Conservation (phyloP, 495 filamentous ascomycete species). For the Tuber melanosporum region DNA sequence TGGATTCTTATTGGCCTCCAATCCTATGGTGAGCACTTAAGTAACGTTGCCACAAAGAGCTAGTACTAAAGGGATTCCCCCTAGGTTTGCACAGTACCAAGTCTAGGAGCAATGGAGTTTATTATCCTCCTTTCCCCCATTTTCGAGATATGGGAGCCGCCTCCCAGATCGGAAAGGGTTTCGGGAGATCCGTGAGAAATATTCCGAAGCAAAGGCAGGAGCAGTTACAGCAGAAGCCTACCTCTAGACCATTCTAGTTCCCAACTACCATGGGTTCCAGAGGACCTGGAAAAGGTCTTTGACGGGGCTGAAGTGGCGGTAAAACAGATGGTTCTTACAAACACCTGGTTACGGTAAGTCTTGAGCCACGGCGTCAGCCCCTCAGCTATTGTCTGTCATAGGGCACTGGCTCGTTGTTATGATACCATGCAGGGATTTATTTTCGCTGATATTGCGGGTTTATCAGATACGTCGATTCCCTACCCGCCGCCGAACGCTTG, state of each 20-base stretch:
- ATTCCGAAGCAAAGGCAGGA: neutral
- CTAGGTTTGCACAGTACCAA: conserved; percentile 46
- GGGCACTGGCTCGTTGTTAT: neutral
- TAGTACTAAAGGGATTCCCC: neutral
- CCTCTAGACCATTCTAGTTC: conserved; percentile 1
- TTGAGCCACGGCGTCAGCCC: neutral
- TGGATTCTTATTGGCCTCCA: conserved; percentile 39
- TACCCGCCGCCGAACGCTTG: conserved; percentile 23
- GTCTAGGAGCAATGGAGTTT: conserved; percentile 50
- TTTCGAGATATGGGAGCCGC: conserved; percentile 46
- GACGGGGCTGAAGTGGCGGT: conserved; percentile 34
- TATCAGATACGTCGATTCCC: conserved; percentile 29
- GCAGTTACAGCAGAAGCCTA: neutral
- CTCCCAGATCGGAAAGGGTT: conserved; percentile 18
- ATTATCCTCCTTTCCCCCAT: conserved; percentile 53
- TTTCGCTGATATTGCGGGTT: neutral
- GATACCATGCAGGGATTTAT: neutral
- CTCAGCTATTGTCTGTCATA: neutral
- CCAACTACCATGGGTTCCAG: neutral
- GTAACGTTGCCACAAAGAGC: neutral
- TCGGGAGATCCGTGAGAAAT: conserved; percentile 11
- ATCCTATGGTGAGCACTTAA: conserved; percentile 25
- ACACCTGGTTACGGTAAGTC: conserved; percentile 40
- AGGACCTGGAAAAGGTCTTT: conserved; percentile 24
- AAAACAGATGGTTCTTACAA: conserved; percentile 38